These are phyloP conservation scores for Mycena capillaripes DNA, from an alignment of 768 basidiomycete species.

Conservation along the genomic window DNA sequence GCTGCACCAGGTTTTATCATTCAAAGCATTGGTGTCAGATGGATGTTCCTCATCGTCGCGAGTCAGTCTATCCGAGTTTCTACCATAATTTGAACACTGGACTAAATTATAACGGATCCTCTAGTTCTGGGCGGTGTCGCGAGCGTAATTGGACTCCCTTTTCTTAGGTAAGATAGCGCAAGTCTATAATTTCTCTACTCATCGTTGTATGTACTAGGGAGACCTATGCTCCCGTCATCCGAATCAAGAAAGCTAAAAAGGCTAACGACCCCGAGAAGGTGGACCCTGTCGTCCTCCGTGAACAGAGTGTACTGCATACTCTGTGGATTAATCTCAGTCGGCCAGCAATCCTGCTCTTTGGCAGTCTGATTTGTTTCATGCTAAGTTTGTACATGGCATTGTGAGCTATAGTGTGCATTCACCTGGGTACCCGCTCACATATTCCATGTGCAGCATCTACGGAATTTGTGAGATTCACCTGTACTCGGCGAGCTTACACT, in stretches of 20 bases:
- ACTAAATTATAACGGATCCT: too few relatives aligned
- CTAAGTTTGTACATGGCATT: conserved; percentile 77
- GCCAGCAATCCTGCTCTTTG: conserved; percentile 66
- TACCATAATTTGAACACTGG: too few relatives aligned
- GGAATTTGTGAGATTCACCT: conserved; percentile 48
- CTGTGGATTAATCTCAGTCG: conserved; percentile 69
- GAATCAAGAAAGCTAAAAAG: conserved; percentile 48
- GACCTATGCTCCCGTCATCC: conserved; percentile 71
- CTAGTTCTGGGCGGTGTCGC: conserved; percentile 50
- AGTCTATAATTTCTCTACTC: too few relatives aligned
- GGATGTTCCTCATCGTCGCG: conserved; percentile 62
- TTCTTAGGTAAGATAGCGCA: conserved; percentile 52
- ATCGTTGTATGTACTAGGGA: conserved; percentile 53
- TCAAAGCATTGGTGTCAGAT: conserved; percentile 62
- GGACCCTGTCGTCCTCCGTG: conserved; percentile 38
- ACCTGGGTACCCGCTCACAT: neutral
- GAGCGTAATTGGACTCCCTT: conserved; percentile 56
- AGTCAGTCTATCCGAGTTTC: too few relatives aligned
- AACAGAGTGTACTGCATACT: conserved; percentile 46
- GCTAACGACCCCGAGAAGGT: conserved; percentile 53
- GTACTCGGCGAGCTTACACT: neutral
- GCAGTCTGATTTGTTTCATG: conserved; percentile 74
- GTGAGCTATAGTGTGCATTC: conserved; percentile 49
- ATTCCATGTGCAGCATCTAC: conserved; percentile 52
- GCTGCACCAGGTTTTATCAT: conserved; percentile 55